Evolutionary conservation across 148 eudicot species (phyloP).

Genomic region (Arbutus unedo): DNA sequence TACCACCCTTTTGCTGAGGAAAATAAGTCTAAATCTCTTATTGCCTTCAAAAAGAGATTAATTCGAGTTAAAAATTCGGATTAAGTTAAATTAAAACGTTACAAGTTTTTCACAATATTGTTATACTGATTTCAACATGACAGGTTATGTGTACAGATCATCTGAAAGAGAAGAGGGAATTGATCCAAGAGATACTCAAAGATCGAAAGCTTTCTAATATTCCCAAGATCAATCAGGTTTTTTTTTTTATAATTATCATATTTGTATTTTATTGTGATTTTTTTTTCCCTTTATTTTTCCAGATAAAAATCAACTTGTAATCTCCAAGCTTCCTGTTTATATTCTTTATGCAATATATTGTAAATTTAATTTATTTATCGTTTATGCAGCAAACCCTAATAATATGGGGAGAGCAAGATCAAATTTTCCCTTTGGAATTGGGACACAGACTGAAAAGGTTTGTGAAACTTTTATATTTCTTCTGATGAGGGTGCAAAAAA

Average conservation of each 20-base stretch:
- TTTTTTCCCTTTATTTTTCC: not conserved
- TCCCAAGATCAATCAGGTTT: conserved; percentile 65
- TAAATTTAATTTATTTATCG: not conserved
- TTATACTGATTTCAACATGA: conserved; percentile 1
- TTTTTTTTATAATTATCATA: not conserved
- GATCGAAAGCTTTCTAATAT: conserved; percentile 39
- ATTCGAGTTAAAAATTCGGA: not conserved
- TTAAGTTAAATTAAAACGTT: not conserved
- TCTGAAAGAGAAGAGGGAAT: conserved; percentile 55
- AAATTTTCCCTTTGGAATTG: conserved; percentile 65
- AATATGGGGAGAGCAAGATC: conserved; percentile 83
- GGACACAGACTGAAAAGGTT: conserved; percentile 67
- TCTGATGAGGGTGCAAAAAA: too few relatives aligned
- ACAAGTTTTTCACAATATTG: not conserved
- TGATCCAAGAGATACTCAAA: conserved; percentile 52
- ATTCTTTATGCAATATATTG: not conserved
- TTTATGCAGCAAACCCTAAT: conserved; percentile 57
- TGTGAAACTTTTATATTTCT: not conserved
- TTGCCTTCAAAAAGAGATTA: not conserved
- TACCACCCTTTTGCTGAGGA: not conserved
- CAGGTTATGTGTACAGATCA: conserved; percentile 70
- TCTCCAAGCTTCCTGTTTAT: not conserved
- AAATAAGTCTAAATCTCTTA: not conserved
- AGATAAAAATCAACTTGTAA: not conserved
- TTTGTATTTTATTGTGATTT: not conserved